Evolutionary conservation across 2,329 filamentous ascomycete genomes (phyloP), one percentile per base, ranked within the genome.

Genomic region (Phoma sp.): DNA sequence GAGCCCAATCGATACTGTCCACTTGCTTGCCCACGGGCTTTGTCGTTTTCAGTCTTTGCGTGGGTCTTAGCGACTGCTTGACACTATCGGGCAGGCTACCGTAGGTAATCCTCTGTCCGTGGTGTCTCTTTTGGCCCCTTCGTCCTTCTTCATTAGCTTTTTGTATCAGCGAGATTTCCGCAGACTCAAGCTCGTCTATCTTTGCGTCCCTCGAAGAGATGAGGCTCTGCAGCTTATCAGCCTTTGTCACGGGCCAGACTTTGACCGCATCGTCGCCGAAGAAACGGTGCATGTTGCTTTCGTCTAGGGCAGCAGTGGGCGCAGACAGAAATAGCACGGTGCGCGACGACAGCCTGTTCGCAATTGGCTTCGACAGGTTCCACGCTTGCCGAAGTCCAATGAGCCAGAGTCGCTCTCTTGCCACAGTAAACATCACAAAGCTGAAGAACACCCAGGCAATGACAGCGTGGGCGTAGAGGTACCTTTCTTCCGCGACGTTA

Each of bases 361-460:
- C 85, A 73, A 96, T 96, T 43, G 90, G 81, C 10, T 92, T 92
- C 10, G 92, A 93, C 51, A 96, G 84, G 36, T 96, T 85, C 77
- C 96, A 97, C 0, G 94, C 94, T 77, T 98, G 94, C 60, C 93
- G 90, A 46, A 98, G 78, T 69, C 96, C 96, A 80, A 97, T 89
- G 76, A 91, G 96, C 82, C 88, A 96, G 65, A 98, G 89, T 71
- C 86, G 88, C 76, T 98, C 94, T 54, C 94, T 85, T 51, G 92
- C 89, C 60, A 98, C 86, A 69, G 91, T 88, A 77, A 91, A 95
- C 74, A 98, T 88, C 62, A 98, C 83, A 72, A 98, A 98, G 40
- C 85, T 78, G 74, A 90, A 92, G 77, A 91, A 98, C 44, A 93
- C 75, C 86, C 91, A 96, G 1, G 88, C 87, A 48, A 92, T 80